Evolutionary conservation across 495 filamentous ascomycete species (phyloP), one percentile per base, ranked within the genome.

Genomic region (Penicillium simplicissimum): DNA sequence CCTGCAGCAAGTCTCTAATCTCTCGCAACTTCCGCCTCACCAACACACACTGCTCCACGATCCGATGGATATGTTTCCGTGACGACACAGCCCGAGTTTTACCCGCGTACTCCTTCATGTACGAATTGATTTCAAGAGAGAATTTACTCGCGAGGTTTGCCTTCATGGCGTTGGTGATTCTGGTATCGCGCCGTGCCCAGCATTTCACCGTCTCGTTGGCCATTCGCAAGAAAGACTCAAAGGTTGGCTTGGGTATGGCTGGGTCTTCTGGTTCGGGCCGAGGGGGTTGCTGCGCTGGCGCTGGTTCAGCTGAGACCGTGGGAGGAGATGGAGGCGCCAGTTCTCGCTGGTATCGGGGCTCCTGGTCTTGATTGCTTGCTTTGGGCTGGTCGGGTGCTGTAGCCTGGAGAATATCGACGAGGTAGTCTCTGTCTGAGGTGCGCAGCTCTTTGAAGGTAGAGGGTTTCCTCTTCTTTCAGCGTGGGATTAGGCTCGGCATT

Each of bases 401-500:
- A 11, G 48, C 28, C n/a, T 34, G 23, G 14, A 52, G 48, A 7
- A 52, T 2, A 19, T 34, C 48, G 11, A 52, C 31, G 11, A 52
- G 28, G 9, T 52, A 52, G 9, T 52, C 25, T 6, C 48, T 52
- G 5, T 52, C 28, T 19, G 48, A 52, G 0, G 25, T 4, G 1
- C 28, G 34, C 9, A 52, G 19, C 1, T 52, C 31, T 6, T 34
- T 34, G 48, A 52, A 52, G n/a, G 48, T 31, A 3, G 48, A 52
- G 34, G 25, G 48, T 8, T n/a, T 17, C 31, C 34, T 52, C 3
- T 52, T 52, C 48, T 52, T 52, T 28, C 48, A 52, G n/a, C 48
- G 23, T 52, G 48, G 48, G n/a, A 52, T 52, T 6, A 52, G 48
- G 31, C 48, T 52, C n/a, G 48, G 48, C 48, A 52, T 52, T 52